These are phyloP conservation scores for Sequoia sempervirens DNA, from an alignment of 75 land plant species.

Conservation along the genomic window DNA sequence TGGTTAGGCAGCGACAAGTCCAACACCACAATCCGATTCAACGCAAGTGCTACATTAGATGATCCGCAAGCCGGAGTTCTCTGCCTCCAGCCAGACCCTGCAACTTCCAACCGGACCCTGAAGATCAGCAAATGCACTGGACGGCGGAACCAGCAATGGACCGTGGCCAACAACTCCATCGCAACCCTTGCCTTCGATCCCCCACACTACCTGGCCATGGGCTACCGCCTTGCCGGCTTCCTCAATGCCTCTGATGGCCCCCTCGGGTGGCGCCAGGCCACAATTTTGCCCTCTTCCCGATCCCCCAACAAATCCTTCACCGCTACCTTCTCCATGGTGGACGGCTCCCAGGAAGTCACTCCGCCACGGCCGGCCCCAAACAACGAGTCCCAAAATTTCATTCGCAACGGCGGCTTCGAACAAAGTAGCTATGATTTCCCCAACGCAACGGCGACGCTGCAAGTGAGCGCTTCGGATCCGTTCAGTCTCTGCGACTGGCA, in stretches of 20 bases:
- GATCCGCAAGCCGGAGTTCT: neutral
- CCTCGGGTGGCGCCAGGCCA: neutral
- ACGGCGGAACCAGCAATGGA: neutral
- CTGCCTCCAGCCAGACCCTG: neutral
- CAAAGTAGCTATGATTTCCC: slow-evolving; percentile 3
- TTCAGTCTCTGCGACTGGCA: neutral
- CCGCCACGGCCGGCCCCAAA: neutral
- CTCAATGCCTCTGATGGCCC: neutral
- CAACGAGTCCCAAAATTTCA: neutral
- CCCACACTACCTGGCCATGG: neutral
- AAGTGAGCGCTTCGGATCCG: neutral
- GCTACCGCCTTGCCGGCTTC: neutral
- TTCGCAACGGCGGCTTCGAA: neutral
- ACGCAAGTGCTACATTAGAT: neutral
- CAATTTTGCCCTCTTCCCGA: neutral
- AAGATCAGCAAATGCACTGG: neutral
- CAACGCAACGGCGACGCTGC: neutral
- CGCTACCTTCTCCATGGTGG: neutral
- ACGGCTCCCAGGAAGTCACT: neutral
- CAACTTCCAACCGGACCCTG: neutral
- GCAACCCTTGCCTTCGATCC: neutral
- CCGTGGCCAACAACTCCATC: neutral
- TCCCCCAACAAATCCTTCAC: neutral
- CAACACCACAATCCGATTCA: neutral
- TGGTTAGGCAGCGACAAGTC: neutral